A percentile compares a stretch with the other conserved stretches of the same genome.
Evolutionary conservation across 2,329 filamentous ascomycete genomes (phyloP).

Genomic region (Fusarium sublunatum): DNA sequence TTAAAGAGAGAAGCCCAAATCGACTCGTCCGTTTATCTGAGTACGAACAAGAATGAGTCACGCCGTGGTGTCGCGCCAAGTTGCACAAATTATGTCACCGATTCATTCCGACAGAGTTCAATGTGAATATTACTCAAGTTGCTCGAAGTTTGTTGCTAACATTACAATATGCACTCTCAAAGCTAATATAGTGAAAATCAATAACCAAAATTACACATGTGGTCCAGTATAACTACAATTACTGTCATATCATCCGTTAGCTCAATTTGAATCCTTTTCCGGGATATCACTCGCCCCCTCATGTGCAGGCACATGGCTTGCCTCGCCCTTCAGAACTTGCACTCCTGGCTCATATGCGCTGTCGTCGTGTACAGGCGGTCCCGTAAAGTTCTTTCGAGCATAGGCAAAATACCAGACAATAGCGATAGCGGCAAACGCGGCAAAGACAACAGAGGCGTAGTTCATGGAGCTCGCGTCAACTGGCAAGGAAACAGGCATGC

Average conservation of each 20-base stretch:
- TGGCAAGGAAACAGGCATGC: conserved; percentile 74
- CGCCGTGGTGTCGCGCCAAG: neutral
- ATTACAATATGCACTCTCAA: no score
- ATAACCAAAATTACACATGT: neutral
- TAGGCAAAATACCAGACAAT: conserved; percentile 72
- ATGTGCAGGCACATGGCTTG: conserved; percentile 15
- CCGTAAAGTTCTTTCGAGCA: conserved; percentile 72
- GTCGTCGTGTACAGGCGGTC: conserved; percentile 54
- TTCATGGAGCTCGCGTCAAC: conserved; percentile 70
- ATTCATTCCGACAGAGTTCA: no score
- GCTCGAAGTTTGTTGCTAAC: no score
- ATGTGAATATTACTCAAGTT: no score
- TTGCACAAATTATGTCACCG: neutral
- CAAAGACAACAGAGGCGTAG: conserved; percentile 74
- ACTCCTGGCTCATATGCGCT: conserved; percentile 32
- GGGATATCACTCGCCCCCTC: conserved; percentile 15
- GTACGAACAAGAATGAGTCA: neutral
- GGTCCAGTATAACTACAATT: neutral
- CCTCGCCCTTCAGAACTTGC: conserved; percentile 33
- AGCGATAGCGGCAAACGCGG: conserved; percentile 69
- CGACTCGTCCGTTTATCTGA: neutral
- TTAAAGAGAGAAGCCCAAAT: neutral
- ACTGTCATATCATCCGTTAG: neutral
- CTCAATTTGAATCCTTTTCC: conserved; percentile 35
- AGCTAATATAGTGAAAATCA: neutral